These are phyloP conservation scores for Gossypium herbaceum DNA, from an alignment of 345 rosid genomes.

Conservation along the genomic window DNA sequence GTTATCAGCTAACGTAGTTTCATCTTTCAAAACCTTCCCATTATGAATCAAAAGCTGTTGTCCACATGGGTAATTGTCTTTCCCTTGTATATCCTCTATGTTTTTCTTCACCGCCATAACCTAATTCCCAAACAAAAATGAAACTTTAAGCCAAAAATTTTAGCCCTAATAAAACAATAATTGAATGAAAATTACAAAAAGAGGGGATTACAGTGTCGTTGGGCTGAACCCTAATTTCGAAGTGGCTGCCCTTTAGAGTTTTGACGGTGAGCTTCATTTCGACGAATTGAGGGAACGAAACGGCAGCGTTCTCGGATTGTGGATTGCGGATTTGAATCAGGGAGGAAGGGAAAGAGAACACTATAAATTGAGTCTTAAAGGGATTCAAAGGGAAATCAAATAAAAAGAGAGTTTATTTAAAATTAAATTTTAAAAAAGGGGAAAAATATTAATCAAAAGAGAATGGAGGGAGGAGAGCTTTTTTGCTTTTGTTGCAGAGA, in stretches of 20 bases:
- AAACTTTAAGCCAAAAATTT: neutral
- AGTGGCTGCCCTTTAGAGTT: conserved; percentile 94
- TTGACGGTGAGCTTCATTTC: conserved; percentile 96
- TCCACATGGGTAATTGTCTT: conserved; percentile 94
- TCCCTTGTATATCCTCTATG: conserved; percentile 92
- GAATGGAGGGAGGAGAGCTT: too few species aligned
- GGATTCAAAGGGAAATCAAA: neutral
- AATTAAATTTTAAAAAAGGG: too few species aligned
- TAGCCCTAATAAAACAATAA: neutral
- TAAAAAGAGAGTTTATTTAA: too few species aligned
- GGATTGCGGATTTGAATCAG: conserved; percentile 2
- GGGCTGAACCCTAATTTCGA: conserved; percentile 90
- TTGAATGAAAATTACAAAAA: neutral
- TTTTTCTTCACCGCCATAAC: conserved; percentile 97
- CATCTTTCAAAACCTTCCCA: conserved; percentile 97
- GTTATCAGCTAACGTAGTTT: conserved; percentile 75
- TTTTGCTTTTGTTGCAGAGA: too few species aligned
- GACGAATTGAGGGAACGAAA: conserved; percentile 15
- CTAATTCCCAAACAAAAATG: conserved; percentile 22
- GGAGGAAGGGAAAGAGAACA: neutral
- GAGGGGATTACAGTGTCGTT: conserved; percentile 63
- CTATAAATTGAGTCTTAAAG: neutral
- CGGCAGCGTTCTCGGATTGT: neutral
- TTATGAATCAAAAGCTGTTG: conserved; percentile 89
- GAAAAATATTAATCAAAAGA: too few species aligned